Conservation (phyloP, 1,284 basidiomycete species). For the Trichosporon faecale region DNA sequence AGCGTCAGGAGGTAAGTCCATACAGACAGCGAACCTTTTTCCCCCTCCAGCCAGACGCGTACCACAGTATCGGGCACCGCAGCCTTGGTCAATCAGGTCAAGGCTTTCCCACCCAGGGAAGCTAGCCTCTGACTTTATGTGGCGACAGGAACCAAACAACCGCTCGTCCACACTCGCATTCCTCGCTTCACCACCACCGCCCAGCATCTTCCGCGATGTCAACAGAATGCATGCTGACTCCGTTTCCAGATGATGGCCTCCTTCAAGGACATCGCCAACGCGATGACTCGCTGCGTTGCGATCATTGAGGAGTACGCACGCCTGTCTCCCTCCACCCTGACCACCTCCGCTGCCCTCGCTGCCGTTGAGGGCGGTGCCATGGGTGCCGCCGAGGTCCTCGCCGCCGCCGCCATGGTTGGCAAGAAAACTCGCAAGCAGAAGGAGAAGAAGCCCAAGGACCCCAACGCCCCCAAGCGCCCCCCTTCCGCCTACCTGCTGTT, state of each 20-base stretch:
- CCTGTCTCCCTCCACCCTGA: conserved; percentile 38
- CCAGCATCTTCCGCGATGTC: not conserved
- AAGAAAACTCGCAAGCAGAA: conserved; percentile 40
- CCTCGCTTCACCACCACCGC: not conserved
- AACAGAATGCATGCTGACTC: not conserved
- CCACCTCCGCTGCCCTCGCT: conserved; percentile 24
- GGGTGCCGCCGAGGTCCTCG: conserved; percentile 28
- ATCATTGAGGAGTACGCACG: conserved; percentile 51
- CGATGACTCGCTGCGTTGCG: conserved; percentile 47
- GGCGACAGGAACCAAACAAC: conserved; percentile 11
- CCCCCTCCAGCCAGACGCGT: not conserved
- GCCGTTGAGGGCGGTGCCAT: conserved; percentile 23
- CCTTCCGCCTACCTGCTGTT: conserved; percentile 92
- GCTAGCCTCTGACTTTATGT: not conserved
- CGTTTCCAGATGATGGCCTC: conserved; percentile 49
- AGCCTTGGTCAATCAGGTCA: conserved; percentile 2
- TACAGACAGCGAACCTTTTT: not conserved
- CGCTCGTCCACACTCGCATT: not conserved
- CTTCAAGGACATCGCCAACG: conserved; percentile 49
- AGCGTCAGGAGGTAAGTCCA: conserved; percentile 46
- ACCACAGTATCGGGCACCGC: not conserved
- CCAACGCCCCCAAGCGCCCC: conserved; percentile 90
- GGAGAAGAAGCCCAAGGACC: conserved; percentile 66
- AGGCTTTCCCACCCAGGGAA: not conserved
- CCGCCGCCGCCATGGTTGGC: conserved; percentile 19